Evolutionary conservation across 768 basidiomycete genomes (phyloP).

Genomic region (Trametes villosa): DNA sequence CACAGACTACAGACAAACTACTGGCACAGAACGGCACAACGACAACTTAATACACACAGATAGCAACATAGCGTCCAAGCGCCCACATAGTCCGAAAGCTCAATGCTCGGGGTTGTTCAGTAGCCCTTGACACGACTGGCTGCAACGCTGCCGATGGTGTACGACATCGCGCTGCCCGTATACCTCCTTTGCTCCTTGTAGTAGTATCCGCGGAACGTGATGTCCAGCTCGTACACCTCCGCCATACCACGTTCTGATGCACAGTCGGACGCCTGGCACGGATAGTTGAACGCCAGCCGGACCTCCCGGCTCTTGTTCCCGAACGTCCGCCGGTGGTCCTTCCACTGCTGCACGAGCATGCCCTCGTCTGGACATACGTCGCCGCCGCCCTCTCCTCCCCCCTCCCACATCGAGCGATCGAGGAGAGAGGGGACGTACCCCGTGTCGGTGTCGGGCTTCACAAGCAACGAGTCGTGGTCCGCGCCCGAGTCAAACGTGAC

Average conservation of each 20-base stretch:
- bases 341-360: conserved; percentile 18
- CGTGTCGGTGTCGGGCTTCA: neutral
- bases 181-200: neutral
- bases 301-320: conserved; percentile 1
- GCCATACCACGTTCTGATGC: neutral
- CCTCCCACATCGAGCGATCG: no score
- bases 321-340: conserved; percentile 2
- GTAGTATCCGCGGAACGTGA: conserved; percentile 9
- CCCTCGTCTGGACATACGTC: conserved; percentile 13
- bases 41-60: no score
- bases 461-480: neutral
- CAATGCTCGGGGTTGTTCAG: neutral
- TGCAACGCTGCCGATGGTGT: neutral
- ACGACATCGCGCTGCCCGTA: neutral
- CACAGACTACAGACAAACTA: no score
- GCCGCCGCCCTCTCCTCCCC: neutral
- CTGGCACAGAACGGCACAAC: no score
- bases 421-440: neutral
- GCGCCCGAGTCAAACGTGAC: conserved; percentile 13
- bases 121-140: neutral
- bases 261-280: neutral
- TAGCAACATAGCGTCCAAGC: neutral
- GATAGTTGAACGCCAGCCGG: conserved; percentile 13
- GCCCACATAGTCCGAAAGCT: neutral
- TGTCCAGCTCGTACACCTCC: conserved; percentile 21